Percentiles rank a stretch among this genome's conserved stretches.
Evolutionary conservation across 164 flowering plant genomes (phyloP).

Genomic region (Cinnamomum micranthum): DNA sequence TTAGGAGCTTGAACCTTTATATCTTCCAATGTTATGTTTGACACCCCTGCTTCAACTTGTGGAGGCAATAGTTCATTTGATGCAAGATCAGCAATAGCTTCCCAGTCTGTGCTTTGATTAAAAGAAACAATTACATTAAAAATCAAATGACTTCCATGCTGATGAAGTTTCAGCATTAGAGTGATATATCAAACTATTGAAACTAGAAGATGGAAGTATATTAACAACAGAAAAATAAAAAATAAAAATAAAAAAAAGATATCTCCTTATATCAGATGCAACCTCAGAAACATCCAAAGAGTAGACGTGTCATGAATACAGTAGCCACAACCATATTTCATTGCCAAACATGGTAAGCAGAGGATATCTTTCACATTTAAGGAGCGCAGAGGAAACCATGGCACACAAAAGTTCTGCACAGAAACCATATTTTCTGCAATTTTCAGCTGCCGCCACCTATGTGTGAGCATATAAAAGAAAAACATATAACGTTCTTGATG

Average conservation of each 20-base stretch:
- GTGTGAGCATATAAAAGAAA: neutral
- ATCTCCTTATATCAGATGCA: neutral
- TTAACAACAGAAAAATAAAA: neutral
- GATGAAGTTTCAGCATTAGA: neutral
- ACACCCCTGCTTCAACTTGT: conserved; percentile 32
- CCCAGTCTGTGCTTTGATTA: conserved; percentile 66
- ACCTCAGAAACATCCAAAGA: neutral
- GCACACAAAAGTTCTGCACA: neutral
- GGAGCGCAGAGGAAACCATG: neutral
- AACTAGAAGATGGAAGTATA: neutral
- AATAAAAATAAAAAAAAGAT: neutral
- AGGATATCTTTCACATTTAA: neutral
- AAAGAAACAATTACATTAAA: neutral
- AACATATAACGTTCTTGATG: too few relatives aligned
- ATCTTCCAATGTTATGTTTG: conserved; percentile 51
- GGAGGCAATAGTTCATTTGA: conserved; percentile 46
- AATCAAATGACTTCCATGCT: neutral
- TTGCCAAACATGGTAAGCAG: neutral
- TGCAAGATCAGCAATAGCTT: conserved; percentile 70
- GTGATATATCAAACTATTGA: neutral
- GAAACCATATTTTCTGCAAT: neutral
- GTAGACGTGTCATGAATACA: neutral
- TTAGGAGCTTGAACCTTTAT: conserved; percentile 35
- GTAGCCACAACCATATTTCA: neutral
- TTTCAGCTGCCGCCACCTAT: neutral